phyloP scores from a whole-genome alignment of 1,139 yeast species.

The Sugiyamaella sp. region DNA sequence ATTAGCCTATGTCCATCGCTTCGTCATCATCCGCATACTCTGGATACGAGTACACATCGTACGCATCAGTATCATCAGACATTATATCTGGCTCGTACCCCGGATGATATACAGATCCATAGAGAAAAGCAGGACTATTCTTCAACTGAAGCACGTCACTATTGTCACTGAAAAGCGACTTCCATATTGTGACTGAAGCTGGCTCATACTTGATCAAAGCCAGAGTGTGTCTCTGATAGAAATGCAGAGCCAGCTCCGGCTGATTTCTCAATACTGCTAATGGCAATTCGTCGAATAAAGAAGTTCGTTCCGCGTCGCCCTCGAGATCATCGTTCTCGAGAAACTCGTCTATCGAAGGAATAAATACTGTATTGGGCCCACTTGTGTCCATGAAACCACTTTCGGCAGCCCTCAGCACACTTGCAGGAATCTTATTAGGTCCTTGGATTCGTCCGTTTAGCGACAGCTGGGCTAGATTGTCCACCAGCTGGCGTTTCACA shows the following conservation, averaged over 20 bases:
- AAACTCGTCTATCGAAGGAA: slow-evolving; percentile 35
- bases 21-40: slow-evolving; percentile 5
- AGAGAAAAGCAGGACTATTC: no score
- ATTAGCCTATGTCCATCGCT: slow-evolving; percentile 20
- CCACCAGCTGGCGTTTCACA: slow-evolving; percentile 20
- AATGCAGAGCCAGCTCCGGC: slow-evolving; percentile 22
- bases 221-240: slow-evolving; percentile 29
- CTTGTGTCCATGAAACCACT: slow-evolving; percentile 30
- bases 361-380: slow-evolving; percentile 31
- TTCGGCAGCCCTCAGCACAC: background rate
- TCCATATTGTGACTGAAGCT: slow-evolving; percentile 22
- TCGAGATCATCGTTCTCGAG: slow-evolving; percentile 26
- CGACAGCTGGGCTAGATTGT: slow-evolving; percentile 17
- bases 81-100: background rate
- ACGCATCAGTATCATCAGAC: background rate
- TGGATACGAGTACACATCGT: background rate
- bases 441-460: slow-evolving; percentile 7
- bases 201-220: slow-evolving; percentile 32
- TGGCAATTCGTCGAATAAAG: slow-evolving; percentile 30
- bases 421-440: background rate
- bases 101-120: no score
- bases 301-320: slow-evolving; percentile 14
- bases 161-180: slow-evolving; percentile 16
- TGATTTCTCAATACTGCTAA: slow-evolving; percentile 19
- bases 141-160: background rate